A percentile compares a stretch with the other conserved stretches of the same genome.
Conservation (phyloP, 2,329 filamentous ascomycete genomes). For the Botryotinia narcissicola region DNA sequence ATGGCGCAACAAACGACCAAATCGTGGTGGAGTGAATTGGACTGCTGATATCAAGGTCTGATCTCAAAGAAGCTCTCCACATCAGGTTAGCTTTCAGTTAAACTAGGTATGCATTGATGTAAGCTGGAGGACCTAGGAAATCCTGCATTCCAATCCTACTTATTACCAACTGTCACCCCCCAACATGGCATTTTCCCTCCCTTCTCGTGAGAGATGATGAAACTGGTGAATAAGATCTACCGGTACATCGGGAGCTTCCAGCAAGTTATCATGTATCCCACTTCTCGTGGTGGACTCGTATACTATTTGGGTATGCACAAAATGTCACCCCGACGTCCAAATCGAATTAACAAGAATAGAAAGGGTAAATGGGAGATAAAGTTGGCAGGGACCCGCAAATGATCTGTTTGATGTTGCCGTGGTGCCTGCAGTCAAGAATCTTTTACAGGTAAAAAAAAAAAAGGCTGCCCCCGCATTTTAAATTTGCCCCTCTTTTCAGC, state of each 20-base stretch:
- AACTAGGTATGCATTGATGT: neutral
- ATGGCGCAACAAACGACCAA: constrained; percentile 5
- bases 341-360: neutral
- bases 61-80: neutral
- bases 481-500: neutral
- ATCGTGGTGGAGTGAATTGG: neutral
- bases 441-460: neutral
- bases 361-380: neutral
- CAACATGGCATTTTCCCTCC: neutral
- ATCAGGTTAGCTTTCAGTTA: neutral
- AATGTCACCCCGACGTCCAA: neutral
- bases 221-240: constrained; percentile 2
- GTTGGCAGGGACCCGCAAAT: constrained; percentile 10
- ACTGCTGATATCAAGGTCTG: neutral
- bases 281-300: neutral
- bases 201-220: constrained; percentile 8
- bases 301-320: neutral
- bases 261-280: neutral
- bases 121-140: neutral
- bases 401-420: neutral
- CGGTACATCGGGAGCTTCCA: neutral
- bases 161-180: neutral
- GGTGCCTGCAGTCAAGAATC: constrained; percentile 6
- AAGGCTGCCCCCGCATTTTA: neutral
- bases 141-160: neutral